Evolutionary conservation across 139 green algal species (phyloP), one percentile per base, ranked within the genome.

Genomic region (Klebsormidium nitens): DNA sequence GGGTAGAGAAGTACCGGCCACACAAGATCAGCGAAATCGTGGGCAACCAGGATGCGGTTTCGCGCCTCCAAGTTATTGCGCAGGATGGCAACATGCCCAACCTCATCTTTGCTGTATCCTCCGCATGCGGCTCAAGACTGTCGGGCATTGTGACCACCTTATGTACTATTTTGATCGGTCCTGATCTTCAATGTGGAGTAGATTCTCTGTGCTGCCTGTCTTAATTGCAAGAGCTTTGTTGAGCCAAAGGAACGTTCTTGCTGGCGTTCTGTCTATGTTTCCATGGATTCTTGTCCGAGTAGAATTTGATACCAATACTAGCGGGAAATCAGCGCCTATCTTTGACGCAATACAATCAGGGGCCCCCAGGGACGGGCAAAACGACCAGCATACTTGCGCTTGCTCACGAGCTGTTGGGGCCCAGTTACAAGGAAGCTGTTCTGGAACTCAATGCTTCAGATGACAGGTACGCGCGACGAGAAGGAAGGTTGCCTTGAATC

Each of bases 391-490:
- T 99, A 5, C 73, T 95, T 3, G 95, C 88, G 44, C 55, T 99
- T 23, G 92, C 94, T 1, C 86, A 85, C 46, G 83, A 88, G 68
- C 82, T 99, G 66, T 85, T 98, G 66, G 95, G 95, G 0, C 65
- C 84, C 23, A 74, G 64, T 36, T 91, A 86, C 74, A 92, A 90
- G 55, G 91, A 98, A 5, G 93, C 81, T 0, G 91, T 99, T 11
- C 82, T 99, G 62, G 91, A 97, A 79, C 87, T 99, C 3, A 99
- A 99, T 69, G 95, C 95, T 1, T 96, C 88, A 4, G 91, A 99
- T 65, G 95, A 99, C 74, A 85, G 71, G 71, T 78, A 3, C 8
- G n/a, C 6, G n/a, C 44, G 44, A 17, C n/a, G n/a, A n/a, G n/a
- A n/a, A n/a, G n/a, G n/a, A n/a, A n/a, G n/a, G n/a, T n/a, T n/a